Base-by-base conservation (phyloP, 106 monocot species). In the Triglochin maritima region DNA sequence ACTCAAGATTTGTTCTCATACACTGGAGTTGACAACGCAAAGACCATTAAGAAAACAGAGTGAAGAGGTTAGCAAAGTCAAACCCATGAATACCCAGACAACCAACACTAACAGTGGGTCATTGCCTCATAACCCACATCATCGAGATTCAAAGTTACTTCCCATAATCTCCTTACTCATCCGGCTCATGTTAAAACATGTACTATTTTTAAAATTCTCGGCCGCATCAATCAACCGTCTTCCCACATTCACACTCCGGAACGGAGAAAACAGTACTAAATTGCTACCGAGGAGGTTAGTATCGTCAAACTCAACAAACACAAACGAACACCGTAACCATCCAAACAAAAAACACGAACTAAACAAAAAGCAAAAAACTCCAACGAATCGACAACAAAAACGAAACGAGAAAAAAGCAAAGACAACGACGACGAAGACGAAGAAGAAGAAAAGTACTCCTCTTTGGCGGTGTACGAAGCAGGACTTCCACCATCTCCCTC, bases 401-500 rank as follows among this genome's bases (percentile, higher is more conserved):
- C 43, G 14, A 14, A 14, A 64, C 48, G 10, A 64, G 14, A 14
- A 48, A 8, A 49, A 46, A 65, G 49, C 11, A 50, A 50, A 13
- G 9, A 63, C 48, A 48, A 14, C 2, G 48, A 64, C 8, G 4
- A 1, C 3, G 11, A 52, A 43, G 6, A 49, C 8, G 43, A 41
- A 12, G 9, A 62, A 51, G 71, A 52, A 60, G 60, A 41, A 71
- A 48, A 6, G 5, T 50, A 71, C 71, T 71, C 71, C 13, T 61
- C 43, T 60, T 71, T 71, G 49, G 51, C 50, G 45, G 50, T 61
- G 42, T 50, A 71, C 29, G 71, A 52, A 71, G 70, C 49, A 50
- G 71, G 60, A 44, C 50, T 60, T 12, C 62, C 62, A 15, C 62
- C 71, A 13, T 62, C 56, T n/a, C 56, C 72, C 2, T 64, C 72